A percentile compares a stretch with the other conserved stretches of the same genome.
phyloP scores from a whole-genome alignment of 768 basidiomycete species.

The Phlebiopsis gigantea region DNA sequence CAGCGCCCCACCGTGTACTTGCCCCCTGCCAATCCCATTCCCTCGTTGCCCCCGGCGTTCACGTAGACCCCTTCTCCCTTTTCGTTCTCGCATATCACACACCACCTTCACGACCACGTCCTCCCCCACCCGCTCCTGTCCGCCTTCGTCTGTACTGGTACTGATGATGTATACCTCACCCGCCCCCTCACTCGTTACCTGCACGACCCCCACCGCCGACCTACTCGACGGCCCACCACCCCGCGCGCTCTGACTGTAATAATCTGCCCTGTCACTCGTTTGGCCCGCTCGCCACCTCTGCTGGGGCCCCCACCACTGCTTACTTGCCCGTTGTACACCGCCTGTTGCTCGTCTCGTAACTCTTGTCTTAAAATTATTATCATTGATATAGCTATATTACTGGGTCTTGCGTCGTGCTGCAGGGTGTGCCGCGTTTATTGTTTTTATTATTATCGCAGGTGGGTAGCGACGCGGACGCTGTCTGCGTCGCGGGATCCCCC shows the following conservation, averaged over 20 bases:
- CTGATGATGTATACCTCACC: constrained; percentile 3
- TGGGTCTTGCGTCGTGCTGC: no score
- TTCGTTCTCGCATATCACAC: neutral
- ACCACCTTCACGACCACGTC: neutral
- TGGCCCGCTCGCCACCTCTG: neutral
- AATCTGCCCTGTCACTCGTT: constrained; percentile 4
- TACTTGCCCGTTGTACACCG: no score
- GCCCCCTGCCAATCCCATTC: constrained; percentile 8
- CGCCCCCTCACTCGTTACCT: neutral
- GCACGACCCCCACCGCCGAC: neutral
- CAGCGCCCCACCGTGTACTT: constrained; percentile 13
- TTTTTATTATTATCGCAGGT: no score
- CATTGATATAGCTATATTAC: no score
- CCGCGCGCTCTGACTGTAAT: neutral
- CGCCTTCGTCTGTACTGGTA: constrained; percentile 14
- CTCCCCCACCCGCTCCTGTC: neutral
- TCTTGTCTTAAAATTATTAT: no score
- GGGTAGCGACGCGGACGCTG: no score
- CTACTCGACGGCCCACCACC: neutral
- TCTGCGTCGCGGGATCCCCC: no score
- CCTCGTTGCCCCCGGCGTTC: constrained; percentile 5
- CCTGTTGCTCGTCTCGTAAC: no score
- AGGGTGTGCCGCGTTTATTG: no score
- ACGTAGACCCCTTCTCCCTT: neutral
- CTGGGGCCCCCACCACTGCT: neutral